Evolutionary conservation across 2,329 filamentous ascomycete genomes (phyloP).

Genomic region (Aureobasidium sp.): DNA sequence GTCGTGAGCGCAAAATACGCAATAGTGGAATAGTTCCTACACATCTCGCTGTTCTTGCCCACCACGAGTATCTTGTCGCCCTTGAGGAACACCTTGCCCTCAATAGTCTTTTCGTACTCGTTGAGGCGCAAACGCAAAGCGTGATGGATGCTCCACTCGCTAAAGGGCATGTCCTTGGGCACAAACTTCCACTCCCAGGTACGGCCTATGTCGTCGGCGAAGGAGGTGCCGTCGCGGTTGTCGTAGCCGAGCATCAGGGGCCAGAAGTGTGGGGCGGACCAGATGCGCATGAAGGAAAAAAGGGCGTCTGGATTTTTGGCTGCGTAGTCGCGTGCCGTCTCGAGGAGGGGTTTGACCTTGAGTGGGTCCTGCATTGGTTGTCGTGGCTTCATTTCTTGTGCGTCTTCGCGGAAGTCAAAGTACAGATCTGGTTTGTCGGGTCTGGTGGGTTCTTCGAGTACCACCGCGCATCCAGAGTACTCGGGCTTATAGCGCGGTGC

Average conservation of each 20-base stretch:
- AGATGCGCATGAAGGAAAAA: conserved; percentile 42
- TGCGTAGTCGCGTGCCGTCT: conserved; percentile 28
- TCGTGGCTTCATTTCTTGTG: conserved; percentile 22
- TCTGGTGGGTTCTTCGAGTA: conserved; percentile 32
- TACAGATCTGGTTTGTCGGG: conserved; percentile 35
- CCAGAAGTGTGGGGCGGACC: conserved; percentile 45
- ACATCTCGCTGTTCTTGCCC: conserved; percentile 37
- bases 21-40: conserved; percentile 33
- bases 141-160: conserved; percentile 40
- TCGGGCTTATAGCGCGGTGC: conserved; percentile 25
- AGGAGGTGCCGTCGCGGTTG: conserved; percentile 31
- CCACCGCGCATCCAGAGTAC: conserved; percentile 34
- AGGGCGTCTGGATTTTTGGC: conserved; percentile 22
- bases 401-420: conserved; percentile 34
- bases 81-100: conserved; percentile 34
- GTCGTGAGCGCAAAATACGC: conserved; percentile 43
- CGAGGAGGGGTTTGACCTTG: conserved; percentile 29
- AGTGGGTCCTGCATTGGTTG: conserved; percentile 29
- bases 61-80: conserved; percentile 43
- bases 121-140: conserved; percentile 29
- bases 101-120: conserved; percentile 28
- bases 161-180: conserved; percentile 41
- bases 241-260: conserved; percentile 40
- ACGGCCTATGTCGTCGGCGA: conserved; percentile 39
- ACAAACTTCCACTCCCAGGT: conserved; percentile 44